phyloP scores from a whole-genome alignment of 345 rosid genomes.

The Pistacia vera region DNA sequence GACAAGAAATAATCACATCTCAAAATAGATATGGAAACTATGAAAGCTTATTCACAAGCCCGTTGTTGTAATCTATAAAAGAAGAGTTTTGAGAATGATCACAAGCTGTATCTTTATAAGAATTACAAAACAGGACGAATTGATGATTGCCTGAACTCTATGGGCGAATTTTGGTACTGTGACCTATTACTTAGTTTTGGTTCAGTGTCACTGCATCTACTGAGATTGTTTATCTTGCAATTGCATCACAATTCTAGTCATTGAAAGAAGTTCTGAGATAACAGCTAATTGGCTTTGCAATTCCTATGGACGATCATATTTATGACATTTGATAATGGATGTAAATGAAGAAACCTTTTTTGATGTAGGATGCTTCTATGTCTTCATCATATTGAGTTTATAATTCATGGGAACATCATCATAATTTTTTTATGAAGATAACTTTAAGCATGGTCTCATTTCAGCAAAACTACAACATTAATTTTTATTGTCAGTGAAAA shows the following conservation, averaged over 20 bases:
- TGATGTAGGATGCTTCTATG: no score
- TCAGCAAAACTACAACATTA: no score
- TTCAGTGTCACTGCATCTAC: no score
- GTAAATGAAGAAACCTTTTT: no score
- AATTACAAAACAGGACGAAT: neutral
- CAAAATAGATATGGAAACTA: neutral
- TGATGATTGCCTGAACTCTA: neutral
- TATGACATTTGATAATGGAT: no score
- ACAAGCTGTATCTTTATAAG: neutral
- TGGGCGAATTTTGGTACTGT: neutral
- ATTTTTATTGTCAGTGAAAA: no score
- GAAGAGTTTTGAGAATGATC: neutral
- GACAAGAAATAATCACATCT: neutral
- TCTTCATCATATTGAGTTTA: no score
- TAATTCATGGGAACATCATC: no score
- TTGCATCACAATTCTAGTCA: neutral
- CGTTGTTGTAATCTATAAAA: neutral
- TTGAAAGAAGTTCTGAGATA: neutral
- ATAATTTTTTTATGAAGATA: no score
- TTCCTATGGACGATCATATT: no score
- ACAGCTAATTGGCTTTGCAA: neutral
- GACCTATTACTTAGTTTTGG: neutral
- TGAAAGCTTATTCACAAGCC: neutral
- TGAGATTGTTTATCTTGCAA: neutral
- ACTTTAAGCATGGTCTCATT: no score